A percentile compares a stretch with the other conserved stretches of the same genome.
Conservation (phyloP, 345 rosid genomes). For the Aegle marmelos region DNA sequence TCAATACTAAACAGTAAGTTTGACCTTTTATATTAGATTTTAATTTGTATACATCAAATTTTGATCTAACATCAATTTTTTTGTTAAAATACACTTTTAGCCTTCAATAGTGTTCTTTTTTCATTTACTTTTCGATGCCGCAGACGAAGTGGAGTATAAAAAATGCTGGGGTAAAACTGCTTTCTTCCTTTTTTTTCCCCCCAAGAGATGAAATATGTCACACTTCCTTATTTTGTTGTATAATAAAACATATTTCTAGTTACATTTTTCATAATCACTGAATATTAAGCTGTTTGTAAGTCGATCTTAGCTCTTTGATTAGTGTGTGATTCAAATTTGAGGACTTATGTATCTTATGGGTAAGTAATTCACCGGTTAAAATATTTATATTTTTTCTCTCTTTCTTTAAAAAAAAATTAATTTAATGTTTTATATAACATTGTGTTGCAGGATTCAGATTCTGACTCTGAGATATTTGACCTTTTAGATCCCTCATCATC, state of each 20-base stretch:
- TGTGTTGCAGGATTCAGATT: conserved; percentile 54
- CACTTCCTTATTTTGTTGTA: not conserved
- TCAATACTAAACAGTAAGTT: too few species aligned
- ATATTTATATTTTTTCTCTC: not conserved
- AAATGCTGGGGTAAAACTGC: not conserved
- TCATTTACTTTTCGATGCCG: too few species aligned
- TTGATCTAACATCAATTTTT: too few species aligned
- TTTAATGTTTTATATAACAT: not conserved
- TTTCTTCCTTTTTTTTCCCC: too few species aligned
- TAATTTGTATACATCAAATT: not conserved
- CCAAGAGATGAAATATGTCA: not conserved
- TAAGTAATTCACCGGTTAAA: not conserved
- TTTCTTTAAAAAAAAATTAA: too few species aligned
- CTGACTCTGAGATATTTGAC: conserved; percentile 44
- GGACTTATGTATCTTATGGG: not conserved
- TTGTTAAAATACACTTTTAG: not conserved
- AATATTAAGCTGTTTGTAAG: not conserved
- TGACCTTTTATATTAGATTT: not conserved
- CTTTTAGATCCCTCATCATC: conserved; percentile 70
- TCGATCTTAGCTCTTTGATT: not conserved
- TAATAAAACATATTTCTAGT: not conserved
- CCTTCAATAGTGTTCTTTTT: not conserved
- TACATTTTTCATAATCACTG: not conserved
- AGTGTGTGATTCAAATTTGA: conserved; percentile 4
- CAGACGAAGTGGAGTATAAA: not conserved